Base-by-base conservation (phyloP, 1,284 basidiomycete genomes). In the Kalmanozyma brasiliensis region DNA sequence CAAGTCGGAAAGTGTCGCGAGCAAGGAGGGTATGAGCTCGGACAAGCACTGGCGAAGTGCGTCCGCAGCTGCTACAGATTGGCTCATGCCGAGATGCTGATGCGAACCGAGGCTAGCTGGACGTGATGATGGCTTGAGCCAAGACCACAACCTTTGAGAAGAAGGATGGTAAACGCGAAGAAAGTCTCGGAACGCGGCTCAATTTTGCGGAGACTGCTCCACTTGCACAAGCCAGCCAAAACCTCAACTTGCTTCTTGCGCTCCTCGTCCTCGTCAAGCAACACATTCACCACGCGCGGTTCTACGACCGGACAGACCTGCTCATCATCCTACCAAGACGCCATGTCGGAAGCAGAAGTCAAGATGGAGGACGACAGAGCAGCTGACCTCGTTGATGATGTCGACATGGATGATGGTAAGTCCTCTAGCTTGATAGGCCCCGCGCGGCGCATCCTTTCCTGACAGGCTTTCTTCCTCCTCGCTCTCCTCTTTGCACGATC, bases 391-490 rank as follows among this genome's bases (percentile, higher is more conserved):
- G 52, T 53, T 4, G 73, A 56, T 14, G 73, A 74, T 17, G 60
- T 76, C 33, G 72, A 76, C 7, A 74, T 76, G 72, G 62, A 60
- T 32, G 74, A 76, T 44, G 74, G 72, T 74, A 48, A 29, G 45
- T 34, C 11, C 17, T 22, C 13, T 2, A 11, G 9, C 42, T 10
- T 11, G 16, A 7, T 2, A 22, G 13, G 4, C 10, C 20, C 32
- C 7, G 2, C 8, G 26, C 26, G 11, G 11, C n/a, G n/a, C 24
- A 17, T n/a, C 20, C 17, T 16, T 17, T 34, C 20, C 8, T 22
- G 3, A 29, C 26, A 16, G 19, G 41, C 33, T 8, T 0, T 19
- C 37, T 16, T 32, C 2, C 33, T 30, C 16, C 24, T 23, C 23
- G 16, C 36, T 38, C 17, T 13, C 34, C 6, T 37, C 19, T 17